Base-by-base conservation (phyloP, 148 eudicot species). In the Camellia japonica region DNA sequence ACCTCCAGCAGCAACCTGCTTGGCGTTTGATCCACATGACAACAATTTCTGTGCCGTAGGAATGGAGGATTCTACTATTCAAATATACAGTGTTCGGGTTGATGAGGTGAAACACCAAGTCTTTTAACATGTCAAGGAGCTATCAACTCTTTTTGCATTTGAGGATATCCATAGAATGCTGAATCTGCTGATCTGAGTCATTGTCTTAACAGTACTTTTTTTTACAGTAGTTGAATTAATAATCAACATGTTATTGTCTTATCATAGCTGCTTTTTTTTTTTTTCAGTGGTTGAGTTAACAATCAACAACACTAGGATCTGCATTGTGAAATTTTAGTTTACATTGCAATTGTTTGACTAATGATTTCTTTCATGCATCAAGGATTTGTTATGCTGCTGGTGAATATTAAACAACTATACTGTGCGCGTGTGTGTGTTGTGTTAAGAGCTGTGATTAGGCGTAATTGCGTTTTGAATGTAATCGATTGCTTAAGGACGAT, bases 1-100 rank as follows among this genome's bases (percentile, higher is more conserved):
- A 18, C 92, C 92, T 58, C 92, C 92, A 10, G 88, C 92, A 78
- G 90, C 92, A 51, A 85, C 92, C 19, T 89, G 80, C 62, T 73
- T 89, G 82, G 92, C 92, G 30, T 87, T 89, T 56, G 90, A 87
- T 84, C 92, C 92, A 58, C 90, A 87, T 71, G 92, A 89, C 75
- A 89, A 89, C 72, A 89, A 89, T 79, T 79, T 89, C 44, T 84
- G 87, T 78, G 92, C 92, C 64, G 84, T 89, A 54, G 92, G 92
- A 77, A 89, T 84, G 87, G 92, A 89, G 76, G 92, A 89, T 74
- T 87, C 91, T 10, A 83, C 90, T 44, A 85, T 87, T 71, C 88
- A 85, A 60, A 87, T 89, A 71, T 89, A 89, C 83, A 89, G 87
- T 70, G 90, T 89, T 61, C 87, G 92, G 79, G 84, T 87, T 78